These are phyloP conservation scores for Chrysosphaeria jannelii DNA, from an alignment of 2,329 filamentous ascomycete species.

Conservation along the genomic window DNA sequence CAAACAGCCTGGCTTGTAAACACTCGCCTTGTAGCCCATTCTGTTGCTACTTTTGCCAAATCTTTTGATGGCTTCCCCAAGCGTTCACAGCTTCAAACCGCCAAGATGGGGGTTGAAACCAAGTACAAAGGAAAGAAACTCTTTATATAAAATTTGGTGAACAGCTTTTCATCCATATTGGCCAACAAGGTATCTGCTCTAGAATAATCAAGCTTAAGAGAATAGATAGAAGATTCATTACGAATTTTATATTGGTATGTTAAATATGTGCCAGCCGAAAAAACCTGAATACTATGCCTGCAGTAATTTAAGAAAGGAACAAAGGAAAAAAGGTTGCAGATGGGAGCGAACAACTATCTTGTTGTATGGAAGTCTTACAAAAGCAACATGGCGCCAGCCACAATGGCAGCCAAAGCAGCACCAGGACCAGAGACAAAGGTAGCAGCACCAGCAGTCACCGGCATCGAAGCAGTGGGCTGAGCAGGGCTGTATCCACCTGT, in stretches of 20 bases:
- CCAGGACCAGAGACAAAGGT: slow-evolving; percentile 1
- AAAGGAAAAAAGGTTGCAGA: neutral
- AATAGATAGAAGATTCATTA: neutral
- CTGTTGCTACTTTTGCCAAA: slow-evolving; percentile 35
- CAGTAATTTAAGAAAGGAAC: neutral
- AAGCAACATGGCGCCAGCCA: slow-evolving; percentile 2
- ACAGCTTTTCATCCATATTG: too few species aligned
- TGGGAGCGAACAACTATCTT: too few species aligned
- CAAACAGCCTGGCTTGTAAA: slow-evolving; percentile 28
- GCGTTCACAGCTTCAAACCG: too few species aligned
- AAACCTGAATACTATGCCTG: neutral
- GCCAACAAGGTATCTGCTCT: too few species aligned
- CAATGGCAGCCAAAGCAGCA: slow-evolving; percentile 2
- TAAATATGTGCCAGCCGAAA: neutral
- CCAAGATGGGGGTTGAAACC: too few species aligned
- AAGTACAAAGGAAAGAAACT: neutral
- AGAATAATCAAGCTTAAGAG: too few species aligned
- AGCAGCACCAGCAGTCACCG: slow-evolving; percentile 3
- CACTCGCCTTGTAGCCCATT: slow-evolving; percentile 38
- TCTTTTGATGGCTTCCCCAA: slow-evolving; percentile 35
- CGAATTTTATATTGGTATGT: neutral
- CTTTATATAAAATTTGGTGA: neutral
- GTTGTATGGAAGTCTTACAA: too few species aligned
- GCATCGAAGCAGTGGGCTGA: slow-evolving; percentile 1
- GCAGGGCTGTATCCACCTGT: slow-evolving; percentile 4